phyloP scores from a whole-genome alignment of 2,329 filamentous ascomycete genomes.

The Fusarium sororula region DNA sequence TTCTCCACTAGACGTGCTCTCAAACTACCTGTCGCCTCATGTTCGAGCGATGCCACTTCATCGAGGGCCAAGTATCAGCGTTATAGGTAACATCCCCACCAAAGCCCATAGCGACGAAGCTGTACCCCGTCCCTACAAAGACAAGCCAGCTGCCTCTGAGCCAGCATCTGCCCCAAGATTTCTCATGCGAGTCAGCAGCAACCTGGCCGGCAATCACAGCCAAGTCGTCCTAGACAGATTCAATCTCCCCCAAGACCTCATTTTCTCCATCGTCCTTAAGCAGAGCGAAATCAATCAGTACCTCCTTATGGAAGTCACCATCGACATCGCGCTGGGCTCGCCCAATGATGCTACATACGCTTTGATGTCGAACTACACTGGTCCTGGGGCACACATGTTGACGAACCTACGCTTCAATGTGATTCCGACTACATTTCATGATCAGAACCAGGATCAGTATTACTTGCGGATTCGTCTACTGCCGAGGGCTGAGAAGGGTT shows the following conservation, averaged over 20 bases:
- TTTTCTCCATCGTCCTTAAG: neutral
- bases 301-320: neutral
- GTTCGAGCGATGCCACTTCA: neutral
- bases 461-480: neutral
- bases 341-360: neutral
- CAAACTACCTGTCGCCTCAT: neutral
- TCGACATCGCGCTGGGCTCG: neutral
- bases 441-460: neutral
- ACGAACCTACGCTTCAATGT: constrained; percentile 2
- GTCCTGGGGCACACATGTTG: neutral
- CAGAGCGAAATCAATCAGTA: neutral
- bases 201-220: neutral
- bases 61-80: neutral
- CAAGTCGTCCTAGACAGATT: neutral
- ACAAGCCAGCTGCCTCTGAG: neutral
- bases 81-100: neutral
- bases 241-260: neutral
- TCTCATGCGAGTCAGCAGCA: neutral
- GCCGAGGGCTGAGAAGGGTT: neutral
- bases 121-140: accelerated
- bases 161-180: neutral
- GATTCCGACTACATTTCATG: neutral
- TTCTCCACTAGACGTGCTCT: neutral
- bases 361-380: neutral
- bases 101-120: accelerated